Percentiles rank a stretch among this genome's conserved stretches.
Conservation (phyloP, 306 rosid genomes). For the Vicia faba region DNA sequence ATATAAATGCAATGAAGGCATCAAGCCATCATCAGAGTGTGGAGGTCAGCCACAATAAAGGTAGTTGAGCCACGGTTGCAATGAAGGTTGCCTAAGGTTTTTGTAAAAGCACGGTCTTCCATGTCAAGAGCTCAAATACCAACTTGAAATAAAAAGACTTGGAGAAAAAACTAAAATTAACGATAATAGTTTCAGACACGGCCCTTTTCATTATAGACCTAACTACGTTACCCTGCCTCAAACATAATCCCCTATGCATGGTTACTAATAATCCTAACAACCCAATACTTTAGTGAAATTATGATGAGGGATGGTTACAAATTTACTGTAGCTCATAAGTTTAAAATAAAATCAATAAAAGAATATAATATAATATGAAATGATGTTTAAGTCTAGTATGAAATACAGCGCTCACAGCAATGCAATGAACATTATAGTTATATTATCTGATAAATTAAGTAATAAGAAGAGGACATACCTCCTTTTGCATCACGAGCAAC, state of each 20-base stretch:
- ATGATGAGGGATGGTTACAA: constrained; percentile 5
- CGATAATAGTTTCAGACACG: background rate
- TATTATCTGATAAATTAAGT: constrained; percentile 12
- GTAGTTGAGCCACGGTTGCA: background rate
- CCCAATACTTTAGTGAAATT: background rate
- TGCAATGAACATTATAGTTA: constrained; percentile 13
- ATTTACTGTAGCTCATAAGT: background rate
- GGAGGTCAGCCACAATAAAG: background rate
- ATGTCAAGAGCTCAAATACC: background rate
- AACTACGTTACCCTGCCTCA: constrained; percentile 1
- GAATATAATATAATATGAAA: background rate
- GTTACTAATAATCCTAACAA: constrained; percentile 10
- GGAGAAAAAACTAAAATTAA: background rate
- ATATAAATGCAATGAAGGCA: constrained; percentile 4
- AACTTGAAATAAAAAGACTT: background rate
- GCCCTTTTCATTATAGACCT: background rate
- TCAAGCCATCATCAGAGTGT: background rate
- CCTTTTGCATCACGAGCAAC: constrained; percentile 52
- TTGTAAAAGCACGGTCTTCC: background rate
- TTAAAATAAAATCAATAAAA: constrained; percentile 4
- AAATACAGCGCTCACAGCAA: background rate
- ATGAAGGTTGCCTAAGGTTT: background rate
- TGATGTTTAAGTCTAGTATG: constrained; percentile 13
- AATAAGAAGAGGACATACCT: constrained; percentile 48
- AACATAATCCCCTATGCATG: background rate